Percentiles rank a stretch among this genome's conserved stretches.
Evolutionary conservation across 2,329 filamentous ascomycete species (phyloP).

Genomic region (Penicillium italicum): DNA sequence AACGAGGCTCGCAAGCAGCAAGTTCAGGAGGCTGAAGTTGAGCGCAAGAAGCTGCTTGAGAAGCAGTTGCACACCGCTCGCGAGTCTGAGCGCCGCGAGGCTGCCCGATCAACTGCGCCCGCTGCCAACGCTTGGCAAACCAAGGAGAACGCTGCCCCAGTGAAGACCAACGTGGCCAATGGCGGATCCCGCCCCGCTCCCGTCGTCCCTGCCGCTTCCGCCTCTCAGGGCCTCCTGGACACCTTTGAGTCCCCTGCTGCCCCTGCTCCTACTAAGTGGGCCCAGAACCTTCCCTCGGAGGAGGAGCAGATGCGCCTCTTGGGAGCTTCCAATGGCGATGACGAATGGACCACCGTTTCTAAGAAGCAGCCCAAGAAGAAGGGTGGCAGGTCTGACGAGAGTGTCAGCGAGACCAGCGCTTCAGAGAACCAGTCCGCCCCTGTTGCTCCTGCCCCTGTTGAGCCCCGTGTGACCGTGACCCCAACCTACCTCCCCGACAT

Average conservation of each 20-base stretch:
- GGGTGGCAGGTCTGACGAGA: slow-evolving; percentile 41
- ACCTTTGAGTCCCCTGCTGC: slow-evolving; percentile 38
- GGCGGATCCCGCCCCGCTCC: slow-evolving; percentile 24
- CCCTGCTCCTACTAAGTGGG: slow-evolving; percentile 40
- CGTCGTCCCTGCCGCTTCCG: slow-evolving; percentile 10
- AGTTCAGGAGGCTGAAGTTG: slow-evolving; percentile 72
- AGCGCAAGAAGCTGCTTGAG: slow-evolving; percentile 72
- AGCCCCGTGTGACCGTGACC: slow-evolving; percentile 36
- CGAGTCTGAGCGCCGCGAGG: slow-evolving; percentile 77
- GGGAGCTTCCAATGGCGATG: slow-evolving; percentile 46
- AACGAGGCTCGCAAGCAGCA: slow-evolving; percentile 71
- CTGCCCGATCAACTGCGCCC: slow-evolving; percentile 48
- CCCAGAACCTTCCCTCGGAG: slow-evolving; percentile 53
- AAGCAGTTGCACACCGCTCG: slow-evolving; percentile 79
- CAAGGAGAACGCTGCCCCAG: slow-evolving; percentile 28
- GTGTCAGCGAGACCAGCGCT: slow-evolving; percentile 44
- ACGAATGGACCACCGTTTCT: slow-evolving; percentile 60
- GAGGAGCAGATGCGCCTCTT: slow-evolving; percentile 58
- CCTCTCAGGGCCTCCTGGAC: slow-evolving; percentile 38
- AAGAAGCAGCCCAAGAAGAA: slow-evolving; percentile 57
- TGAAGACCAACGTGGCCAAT: slow-evolving; percentile 10
- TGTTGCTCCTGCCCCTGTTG: slow-evolving; percentile 24
- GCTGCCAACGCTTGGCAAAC: slow-evolving; percentile 54
- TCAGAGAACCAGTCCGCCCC: slow-evolving; percentile 33
- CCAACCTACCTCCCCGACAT: slow-evolving; percentile 36